These are phyloP conservation scores for Dalbergia oliveri DNA, from an alignment of 306 rosid genomes.

Conservation along the genomic window DNA sequence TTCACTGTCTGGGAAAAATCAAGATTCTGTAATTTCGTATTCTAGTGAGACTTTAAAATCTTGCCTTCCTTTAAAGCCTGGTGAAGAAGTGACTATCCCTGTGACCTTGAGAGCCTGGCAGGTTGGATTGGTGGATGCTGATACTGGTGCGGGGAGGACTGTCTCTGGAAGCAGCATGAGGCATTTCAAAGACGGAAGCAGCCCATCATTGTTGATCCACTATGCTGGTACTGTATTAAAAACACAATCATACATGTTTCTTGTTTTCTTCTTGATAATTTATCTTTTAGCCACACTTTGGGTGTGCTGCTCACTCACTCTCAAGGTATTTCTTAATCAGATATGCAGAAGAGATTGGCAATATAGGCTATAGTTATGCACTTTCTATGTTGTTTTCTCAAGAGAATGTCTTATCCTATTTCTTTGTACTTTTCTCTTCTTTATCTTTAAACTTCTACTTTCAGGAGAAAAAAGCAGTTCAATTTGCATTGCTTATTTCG, in stretches of 20 bases:
- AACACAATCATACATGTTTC: background rate
- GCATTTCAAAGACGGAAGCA: constrained; percentile 80
- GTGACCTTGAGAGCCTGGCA: constrained; percentile 96
- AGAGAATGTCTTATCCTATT: background rate
- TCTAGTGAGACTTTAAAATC: constrained; percentile 80
- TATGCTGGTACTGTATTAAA: constrained; percentile 75
- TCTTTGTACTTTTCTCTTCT: background rate
- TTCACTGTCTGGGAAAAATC: constrained; percentile 92
- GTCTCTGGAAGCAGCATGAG: constrained; percentile 63
- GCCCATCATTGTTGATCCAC: constrained; percentile 87
- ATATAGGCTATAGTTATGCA: background rate
- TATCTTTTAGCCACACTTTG: background rate
- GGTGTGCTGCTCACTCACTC: background rate
- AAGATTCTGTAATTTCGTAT: constrained; percentile 82
- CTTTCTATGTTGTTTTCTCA: background rate
- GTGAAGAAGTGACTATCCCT: constrained; percentile 91
- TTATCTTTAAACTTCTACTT: background rate
- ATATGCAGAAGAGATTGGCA: background rate
- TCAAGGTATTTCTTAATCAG: background rate
- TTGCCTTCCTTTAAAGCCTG: constrained; percentile 89
- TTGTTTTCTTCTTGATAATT: constrained; percentile 24
- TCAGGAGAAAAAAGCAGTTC: constrained; percentile 4
- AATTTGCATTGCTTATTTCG: constrained; percentile 19
- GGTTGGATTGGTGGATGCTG: constrained; percentile 69
- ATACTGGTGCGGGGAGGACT: constrained; percentile 66